phyloP scores from a whole-genome alignment of 768 basidiomycete species.

The Tylopilus intermedius region DNA sequence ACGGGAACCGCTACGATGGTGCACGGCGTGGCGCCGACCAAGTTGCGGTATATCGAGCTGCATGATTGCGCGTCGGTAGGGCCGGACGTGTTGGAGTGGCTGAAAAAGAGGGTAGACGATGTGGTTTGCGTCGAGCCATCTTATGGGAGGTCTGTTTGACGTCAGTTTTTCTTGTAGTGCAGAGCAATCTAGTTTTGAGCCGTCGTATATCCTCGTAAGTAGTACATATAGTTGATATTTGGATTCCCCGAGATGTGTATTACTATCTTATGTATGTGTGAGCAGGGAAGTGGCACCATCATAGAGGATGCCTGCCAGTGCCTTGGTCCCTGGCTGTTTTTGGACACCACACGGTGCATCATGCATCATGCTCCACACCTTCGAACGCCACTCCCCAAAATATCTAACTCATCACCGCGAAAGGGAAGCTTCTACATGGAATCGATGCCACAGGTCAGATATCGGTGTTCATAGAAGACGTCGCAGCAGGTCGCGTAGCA shows the following conservation, averaged over 20 bases:
- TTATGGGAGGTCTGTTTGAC: conserved; percentile 38
- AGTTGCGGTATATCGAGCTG: conserved; percentile 57
- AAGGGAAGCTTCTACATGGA: too few species aligned
- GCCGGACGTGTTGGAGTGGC: conserved; percentile 65
- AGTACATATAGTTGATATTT: background rate
- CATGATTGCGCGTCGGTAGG: conserved; percentile 63
- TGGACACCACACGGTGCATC: background rate
- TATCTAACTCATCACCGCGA: too few species aligned
- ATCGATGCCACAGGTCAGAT: too few species aligned
- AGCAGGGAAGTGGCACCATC: background rate
- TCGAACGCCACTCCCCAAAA: too few species aligned
- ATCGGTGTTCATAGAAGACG: too few species aligned
- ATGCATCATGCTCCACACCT: too few species aligned
- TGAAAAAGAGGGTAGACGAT: conserved; percentile 55
- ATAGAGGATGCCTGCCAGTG: too few species aligned
- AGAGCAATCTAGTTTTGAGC: background rate
- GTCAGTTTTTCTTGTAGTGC: background rate
- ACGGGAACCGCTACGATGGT: conserved; percentile 32
- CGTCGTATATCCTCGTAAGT: conserved; percentile 1
- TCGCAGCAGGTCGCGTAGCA: too few species aligned
- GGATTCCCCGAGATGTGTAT: conserved; percentile 14
- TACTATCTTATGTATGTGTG: conserved; percentile 14
- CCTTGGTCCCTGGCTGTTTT: background rate
- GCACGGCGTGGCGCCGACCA: conserved; percentile 46
- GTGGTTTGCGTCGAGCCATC: conserved; percentile 59